Percentiles rank a stretch among this genome's conserved stretches.
Evolutionary conservation across 768 basidiomycete genomes (phyloP).

Genomic region (Brasilioporus rufonigricans): DNA sequence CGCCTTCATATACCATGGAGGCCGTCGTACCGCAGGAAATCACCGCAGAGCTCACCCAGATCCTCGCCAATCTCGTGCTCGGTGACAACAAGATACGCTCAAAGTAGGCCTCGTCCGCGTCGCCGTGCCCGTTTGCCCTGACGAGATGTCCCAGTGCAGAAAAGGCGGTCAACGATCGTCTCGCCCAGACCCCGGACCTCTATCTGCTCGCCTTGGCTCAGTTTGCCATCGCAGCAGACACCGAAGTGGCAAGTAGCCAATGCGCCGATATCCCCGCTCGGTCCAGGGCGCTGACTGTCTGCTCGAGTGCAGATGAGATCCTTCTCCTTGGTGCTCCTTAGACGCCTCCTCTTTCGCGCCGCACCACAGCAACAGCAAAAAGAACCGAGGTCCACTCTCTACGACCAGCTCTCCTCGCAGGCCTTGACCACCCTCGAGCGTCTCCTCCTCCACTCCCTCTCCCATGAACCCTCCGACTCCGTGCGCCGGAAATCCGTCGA

Average conservation of each 20-base stretch:
- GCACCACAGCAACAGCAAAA: slow-evolving; percentile 37
- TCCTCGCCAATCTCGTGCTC: slow-evolving; percentile 78
- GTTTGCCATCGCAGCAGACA: slow-evolving; percentile 73
- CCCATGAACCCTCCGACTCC: slow-evolving; percentile 53
- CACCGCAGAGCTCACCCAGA: slow-evolving; percentile 74
- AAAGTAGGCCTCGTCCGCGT: slow-evolving; percentile 40
- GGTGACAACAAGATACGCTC: slow-evolving; percentile 82
- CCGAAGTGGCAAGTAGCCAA: slow-evolving; percentile 67
- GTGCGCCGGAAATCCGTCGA: slow-evolving; percentile 74
- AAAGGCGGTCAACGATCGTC: slow-evolving; percentile 75
- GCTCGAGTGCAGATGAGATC: slow-evolving; percentile 87
- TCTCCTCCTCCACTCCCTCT: slow-evolving; percentile 66
- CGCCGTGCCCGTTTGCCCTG: too few species aligned
- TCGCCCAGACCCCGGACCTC: slow-evolving; percentile 74
- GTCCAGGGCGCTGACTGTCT: too few species aligned
- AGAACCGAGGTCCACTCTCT: slow-evolving; percentile 54
- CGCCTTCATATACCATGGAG: slow-evolving; percentile 23
- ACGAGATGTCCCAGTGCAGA: slow-evolving; percentile 64
- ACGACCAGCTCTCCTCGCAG: slow-evolving; percentile 71
- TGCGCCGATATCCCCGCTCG: too few species aligned
- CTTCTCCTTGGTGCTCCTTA: slow-evolving; percentile 77
- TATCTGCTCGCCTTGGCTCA: slow-evolving; percentile 78
- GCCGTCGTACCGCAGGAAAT: slow-evolving; percentile 57
- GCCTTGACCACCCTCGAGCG: slow-evolving; percentile 69
- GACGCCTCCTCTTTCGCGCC: slow-evolving; percentile 72